Evolutionary conservation across 257 asterid species (phyloP).

Genomic region (Avicennia marina): DNA sequence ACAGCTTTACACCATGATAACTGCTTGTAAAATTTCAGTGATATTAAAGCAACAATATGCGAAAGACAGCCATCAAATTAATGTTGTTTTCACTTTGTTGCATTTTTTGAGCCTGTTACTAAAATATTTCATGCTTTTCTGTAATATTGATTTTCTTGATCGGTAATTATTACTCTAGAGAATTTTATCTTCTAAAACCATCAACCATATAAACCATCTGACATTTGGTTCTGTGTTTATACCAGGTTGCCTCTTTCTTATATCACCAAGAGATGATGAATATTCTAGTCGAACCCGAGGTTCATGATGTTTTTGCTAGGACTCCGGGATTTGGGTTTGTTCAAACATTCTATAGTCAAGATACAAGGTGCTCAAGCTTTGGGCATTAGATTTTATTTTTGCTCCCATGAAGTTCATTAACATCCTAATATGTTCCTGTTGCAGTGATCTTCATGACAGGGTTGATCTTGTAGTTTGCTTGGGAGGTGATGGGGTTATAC

Average conservation of each 20-base stretch:
- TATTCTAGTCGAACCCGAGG: conserved; percentile 96
- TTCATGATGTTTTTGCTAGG: conserved; percentile 88
- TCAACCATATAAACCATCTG: too few species aligned
- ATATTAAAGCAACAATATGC: conserved; percentile 2
- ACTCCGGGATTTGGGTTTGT: conserved; percentile 97
- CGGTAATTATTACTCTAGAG: too few species aligned
- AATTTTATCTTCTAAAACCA: too few species aligned
- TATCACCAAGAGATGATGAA: conserved; percentile 89
- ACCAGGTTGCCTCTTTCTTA: conserved; percentile 91
- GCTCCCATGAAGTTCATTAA: background rate
- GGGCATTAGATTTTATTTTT: background rate
- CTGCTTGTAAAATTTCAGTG: background rate
- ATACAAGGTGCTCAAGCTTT: conserved; percentile 70
- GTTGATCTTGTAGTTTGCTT: conserved; percentile 97
- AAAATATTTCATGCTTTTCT: background rate
- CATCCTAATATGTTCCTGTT: conserved; percentile 10
- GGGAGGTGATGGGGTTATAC: conserved; percentile 99
- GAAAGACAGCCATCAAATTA: background rate
- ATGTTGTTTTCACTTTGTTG: conserved; percentile 5
- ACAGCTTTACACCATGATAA: conserved; percentile 11
- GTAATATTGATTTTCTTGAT: background rate
- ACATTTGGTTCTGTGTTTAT: conserved; percentile 17
- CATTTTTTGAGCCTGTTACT: background rate
- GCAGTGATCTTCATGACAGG: conserved; percentile 95
- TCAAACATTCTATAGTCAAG: conserved; percentile 95